A percentile compares a stretch with the other conserved stretches of the same genome.
phyloP scores from a whole-genome alignment of 2,329 filamentous ascomycete genomes.

The Aureobasidium pullulans region DNA sequence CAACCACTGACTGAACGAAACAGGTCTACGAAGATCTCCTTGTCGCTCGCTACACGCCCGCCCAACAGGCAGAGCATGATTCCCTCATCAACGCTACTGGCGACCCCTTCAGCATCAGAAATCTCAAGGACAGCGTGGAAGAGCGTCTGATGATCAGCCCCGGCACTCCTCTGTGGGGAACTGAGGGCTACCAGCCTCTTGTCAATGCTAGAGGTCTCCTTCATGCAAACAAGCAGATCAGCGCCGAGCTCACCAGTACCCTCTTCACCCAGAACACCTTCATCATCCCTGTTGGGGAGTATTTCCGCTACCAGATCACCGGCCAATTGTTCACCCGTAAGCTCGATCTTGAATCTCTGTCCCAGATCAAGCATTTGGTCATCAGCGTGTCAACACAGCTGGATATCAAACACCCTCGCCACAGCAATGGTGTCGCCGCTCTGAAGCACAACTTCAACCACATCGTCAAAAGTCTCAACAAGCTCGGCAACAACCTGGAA shows the following conservation, averaged over 20 bases:
- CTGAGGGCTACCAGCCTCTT: background rate
- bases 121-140: background rate
- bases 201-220: background rate
- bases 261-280: background rate
- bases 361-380: background rate
- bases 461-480: background rate
- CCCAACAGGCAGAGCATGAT: background rate
- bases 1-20: background rate
- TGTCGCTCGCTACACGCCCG: background rate
- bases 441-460: constrained; percentile 9
- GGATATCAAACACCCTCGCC: background rate
- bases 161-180: background rate
- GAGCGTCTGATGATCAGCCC: background rate
- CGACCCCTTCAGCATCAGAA: background rate
- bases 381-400: background rate
- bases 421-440: background rate
- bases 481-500: background rate
- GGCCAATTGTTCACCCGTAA: background rate
- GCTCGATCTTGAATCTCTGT: background rate
- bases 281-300: background rate
- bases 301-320: background rate
- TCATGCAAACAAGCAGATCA: constrained; percentile 1
- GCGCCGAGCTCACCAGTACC: background rate
- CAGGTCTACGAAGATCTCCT: background rate
- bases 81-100: background rate